phyloP scores from a whole-genome alignment of 352 stramenopile species.

The Pythium insidiosum region DNA sequence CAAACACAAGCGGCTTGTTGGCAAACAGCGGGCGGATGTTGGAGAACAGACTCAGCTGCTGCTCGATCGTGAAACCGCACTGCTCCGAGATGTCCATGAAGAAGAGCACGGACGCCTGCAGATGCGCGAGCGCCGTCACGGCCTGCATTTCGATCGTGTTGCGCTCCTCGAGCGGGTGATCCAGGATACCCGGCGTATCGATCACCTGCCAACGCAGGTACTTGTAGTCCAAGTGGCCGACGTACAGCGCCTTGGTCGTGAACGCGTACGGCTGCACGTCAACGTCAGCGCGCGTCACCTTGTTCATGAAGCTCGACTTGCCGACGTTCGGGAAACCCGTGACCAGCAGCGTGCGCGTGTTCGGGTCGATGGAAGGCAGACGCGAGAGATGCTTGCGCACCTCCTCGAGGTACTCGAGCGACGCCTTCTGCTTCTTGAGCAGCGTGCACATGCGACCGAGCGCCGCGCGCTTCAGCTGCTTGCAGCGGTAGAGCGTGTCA shows the following conservation, averaged over 20 bases:
- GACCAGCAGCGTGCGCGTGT: constrained; percentile 97
- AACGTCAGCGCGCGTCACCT: constrained; percentile 98
- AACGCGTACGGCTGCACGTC: constrained; percentile 99
- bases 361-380: constrained; percentile 98
- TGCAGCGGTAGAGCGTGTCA: constrained; percentile 99
- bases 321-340: constrained; percentile 99
- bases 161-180: constrained; percentile 98
- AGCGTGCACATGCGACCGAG: constrained; percentile 99
- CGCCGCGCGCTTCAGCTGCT: constrained; percentile 99
- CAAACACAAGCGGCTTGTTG: constrained; percentile 98
- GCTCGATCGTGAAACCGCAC: constrained; percentile 98
- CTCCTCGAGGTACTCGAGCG: constrained; percentile 96
- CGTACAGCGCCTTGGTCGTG: constrained; percentile 99
- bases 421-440: constrained; percentile 98
- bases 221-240: constrained; percentile 99
- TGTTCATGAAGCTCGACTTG: constrained; percentile 99
- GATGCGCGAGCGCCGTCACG: constrained; percentile 98
- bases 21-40: constrained; percentile 98
- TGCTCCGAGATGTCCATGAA: constrained; percentile 99
- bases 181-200: constrained; percentile 99
- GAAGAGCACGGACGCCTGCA: constrained; percentile 98
- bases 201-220: constrained; percentile 99
- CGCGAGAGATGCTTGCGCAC: constrained; percentile 98
- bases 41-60: constrained; percentile 96
- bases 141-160: constrained; percentile 99